Evolutionary conservation across 352 stramenopile genomes (phyloP), one percentile per base, ranked within the genome.

Genomic region (Phytophthora colocasiae): DNA sequence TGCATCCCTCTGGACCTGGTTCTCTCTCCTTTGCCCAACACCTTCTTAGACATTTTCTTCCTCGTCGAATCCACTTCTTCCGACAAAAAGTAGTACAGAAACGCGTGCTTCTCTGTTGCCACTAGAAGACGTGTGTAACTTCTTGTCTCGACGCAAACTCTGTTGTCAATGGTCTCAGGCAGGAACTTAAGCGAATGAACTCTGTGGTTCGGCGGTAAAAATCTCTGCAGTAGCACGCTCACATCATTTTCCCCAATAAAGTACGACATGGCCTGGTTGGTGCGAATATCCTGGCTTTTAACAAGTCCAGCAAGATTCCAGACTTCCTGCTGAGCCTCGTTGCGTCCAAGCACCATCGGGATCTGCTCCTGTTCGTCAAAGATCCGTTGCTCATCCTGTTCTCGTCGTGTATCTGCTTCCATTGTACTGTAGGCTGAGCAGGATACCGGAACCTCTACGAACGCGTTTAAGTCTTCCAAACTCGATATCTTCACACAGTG

Each of bases 1-100:
- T 76, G 64, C 69, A 72, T 78, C 5, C 78, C 75, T 9, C 71
- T 60, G 40, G 75, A 81, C 53, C 71, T 68, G 32, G 78, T 77
- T 55, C 76, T 73, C 54, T 88, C 78, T 12, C 66, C 69, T 31
- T 78, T 78, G 15, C 82, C 82, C 14, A 89, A 63, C 19, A 93
- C 83, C 46, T 95, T 95, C 58, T 83, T 89, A 22, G 77, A 71
- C 87, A 95, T 95, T 54, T 84, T 77, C 59, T 88, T 91, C 29
- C 87, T 77, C 6, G 85, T 94, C 3, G 66, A 76, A 62, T 96
- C 87, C 7, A 86, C 80, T 51, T 87, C 73, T 39, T 77, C 77
- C 15, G 83, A 92, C 24, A 96, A 43, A 44, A 96, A 93, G 44
- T 93, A 96, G 57, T 94, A 96, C 7, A 94, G 39, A 45, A 96